Base-by-base conservation (phyloP, 257 asterid species). In the Ilex aquifolium region DNA sequence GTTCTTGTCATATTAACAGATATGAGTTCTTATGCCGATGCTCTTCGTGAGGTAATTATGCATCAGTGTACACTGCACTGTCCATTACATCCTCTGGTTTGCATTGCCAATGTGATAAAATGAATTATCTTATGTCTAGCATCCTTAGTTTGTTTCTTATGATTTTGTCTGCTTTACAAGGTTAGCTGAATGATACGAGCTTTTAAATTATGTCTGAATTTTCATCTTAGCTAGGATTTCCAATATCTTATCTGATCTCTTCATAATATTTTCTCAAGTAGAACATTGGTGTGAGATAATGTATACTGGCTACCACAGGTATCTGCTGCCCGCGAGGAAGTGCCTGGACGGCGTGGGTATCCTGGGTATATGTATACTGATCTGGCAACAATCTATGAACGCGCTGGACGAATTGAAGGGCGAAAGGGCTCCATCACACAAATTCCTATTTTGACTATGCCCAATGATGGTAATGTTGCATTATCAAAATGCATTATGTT, bases 361-460 rank as follows among this genome's bases (percentile, higher is more conserved):
- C 95, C 95, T 55, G 95, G 95, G 62, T 87, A 87, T 66, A 92
- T 92, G 98, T 92, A 92, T 83, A 92, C 98, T 15, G 97, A 92
- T 83, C 79, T 92, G 72, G 98, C 98, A 11, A 92, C 97, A 53
- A 92, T 92, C 76, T 92, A 92, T 69, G 98, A 92, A 59, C 86
- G 98, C 63, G 98, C 98, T 82, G 98, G 98, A 65, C 97, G 98
- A 79, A 88, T 92, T 65, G 98, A 89, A 78, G 98, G 98, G 17
- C 82, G 97, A 67, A 87, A 82, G 71, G 98, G 98, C 67, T 92
- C 98, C 72, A 92, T 92, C 70, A 89, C 97, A 50, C 98, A 92
- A 74, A 92, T 92, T 71, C 98, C 98, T 49, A 92, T 92, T 56
- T 72, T 92, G 66, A 92, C 98, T 67, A 92, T 92, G 98, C 98